Percentiles rank a stretch among this genome's conserved stretches.
Evolutionary conservation across 768 basidiomycete species (phyloP).

Genomic region (Mycena haematopus): DNA sequence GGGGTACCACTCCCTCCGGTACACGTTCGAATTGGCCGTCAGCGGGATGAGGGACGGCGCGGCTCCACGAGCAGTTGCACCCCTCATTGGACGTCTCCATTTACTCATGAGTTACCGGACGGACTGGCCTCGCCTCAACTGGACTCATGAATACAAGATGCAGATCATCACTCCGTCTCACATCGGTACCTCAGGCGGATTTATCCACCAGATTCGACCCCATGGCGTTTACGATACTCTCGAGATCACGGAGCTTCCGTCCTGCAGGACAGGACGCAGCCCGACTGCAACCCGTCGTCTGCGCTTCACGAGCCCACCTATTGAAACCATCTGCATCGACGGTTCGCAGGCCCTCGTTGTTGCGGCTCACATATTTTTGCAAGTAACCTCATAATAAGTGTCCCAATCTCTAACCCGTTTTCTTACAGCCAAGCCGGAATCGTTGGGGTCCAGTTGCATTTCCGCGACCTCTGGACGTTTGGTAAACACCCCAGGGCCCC

Average conservation of each 20-base stretch:
- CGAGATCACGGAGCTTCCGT: slow-evolving; percentile 56
- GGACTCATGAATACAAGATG: slow-evolving; percentile 55
- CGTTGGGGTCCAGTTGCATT: slow-evolving; percentile 53
- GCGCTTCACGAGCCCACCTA: slow-evolving; percentile 49
- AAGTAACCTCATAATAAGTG: slow-evolving; percentile 20
- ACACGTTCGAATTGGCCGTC: slow-evolving; percentile 55
- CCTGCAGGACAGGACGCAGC: slow-evolving; percentile 50
- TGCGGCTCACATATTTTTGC: slow-evolving; percentile 49
- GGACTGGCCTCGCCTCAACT: slow-evolving; percentile 55
- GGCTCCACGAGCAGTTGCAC: slow-evolving; percentile 43
- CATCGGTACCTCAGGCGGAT: slow-evolving; percentile 51
- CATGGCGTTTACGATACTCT: slow-evolving; percentile 49
- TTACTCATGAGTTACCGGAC: slow-evolving; percentile 52
- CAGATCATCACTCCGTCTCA: slow-evolving; percentile 45
- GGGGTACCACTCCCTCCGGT: slow-evolving; percentile 55
- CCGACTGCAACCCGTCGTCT: slow-evolving; percentile 52
- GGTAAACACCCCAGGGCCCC: slow-evolving; percentile 57
- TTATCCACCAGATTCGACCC: slow-evolving; percentile 50
- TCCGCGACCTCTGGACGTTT: slow-evolving; percentile 62
- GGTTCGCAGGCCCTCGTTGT: slow-evolving; percentile 52
- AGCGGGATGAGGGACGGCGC: slow-evolving; percentile 60
- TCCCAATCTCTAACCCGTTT: not conserved
- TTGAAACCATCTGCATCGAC: slow-evolving; percentile 55
- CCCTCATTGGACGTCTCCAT: slow-evolving; percentile 50
- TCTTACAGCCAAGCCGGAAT: slow-evolving; percentile 44